Evolutionary conservation across 805 yeast species (phyloP), one percentile per base, ranked within the genome.

Genomic region (Torulaspora quercuum): DNA sequence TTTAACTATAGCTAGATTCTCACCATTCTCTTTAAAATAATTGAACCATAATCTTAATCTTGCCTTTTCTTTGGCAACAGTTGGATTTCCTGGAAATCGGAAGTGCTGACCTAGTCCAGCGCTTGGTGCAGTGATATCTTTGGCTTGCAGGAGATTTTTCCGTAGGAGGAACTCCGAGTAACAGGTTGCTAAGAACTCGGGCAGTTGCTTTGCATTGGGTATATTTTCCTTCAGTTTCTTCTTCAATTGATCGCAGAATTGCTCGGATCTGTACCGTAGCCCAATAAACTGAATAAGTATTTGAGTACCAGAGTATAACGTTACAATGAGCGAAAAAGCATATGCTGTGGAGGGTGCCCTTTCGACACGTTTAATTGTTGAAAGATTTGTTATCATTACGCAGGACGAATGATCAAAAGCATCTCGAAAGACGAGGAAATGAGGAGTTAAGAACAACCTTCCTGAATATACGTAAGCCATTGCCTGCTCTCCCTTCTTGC

Each of bases 1-100:
- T 31, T 78, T 74, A 1, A 85, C 71, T 12, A 90, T 50, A 1
- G 94, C 78, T 34, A 92, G 64, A 52, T 89, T 88, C 31, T 95
- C 70, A 18, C 98, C 98, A 52, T 88, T 81, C 12, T 76, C 75
- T 39, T 81, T 71, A 58, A 89, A 83, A 52, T 84, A 82, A 53
- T 90, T 97, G 55, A 85, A 87, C 99, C 99, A 92, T 36, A 88
- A 67, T 50, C 90, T 80, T 74, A 90, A 76, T 48, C 89, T 90
- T 4, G 88, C 70, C 49, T 85, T 82, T 54, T 90, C 97, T 37
- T 86, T 76, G 33, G 78, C 65, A 42, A 78, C 79, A 42, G 73
- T 74, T 3, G 94, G 74, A 56, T 86, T 87, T 0, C 98, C 98
- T 0, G 98, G 98, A 57, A 80, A 92, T 46, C 84, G 82, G 63